These are phyloP conservation scores for Curvularia eragrostidis DNA, from an alignment of 2,329 filamentous ascomycete species.

Conservation along the genomic window DNA sequence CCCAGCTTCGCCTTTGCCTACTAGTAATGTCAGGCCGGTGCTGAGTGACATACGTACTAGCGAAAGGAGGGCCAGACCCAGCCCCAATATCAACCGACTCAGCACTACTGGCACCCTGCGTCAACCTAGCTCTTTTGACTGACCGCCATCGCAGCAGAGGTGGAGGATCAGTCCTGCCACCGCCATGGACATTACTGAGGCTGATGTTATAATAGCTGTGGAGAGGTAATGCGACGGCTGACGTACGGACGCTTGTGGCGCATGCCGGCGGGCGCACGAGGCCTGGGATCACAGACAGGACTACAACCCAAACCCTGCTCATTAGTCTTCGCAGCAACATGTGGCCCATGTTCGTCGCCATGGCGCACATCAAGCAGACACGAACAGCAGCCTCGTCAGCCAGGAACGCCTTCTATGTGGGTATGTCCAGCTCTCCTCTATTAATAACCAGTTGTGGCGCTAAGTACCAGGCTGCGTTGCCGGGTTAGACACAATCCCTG, in stretches of 20 bases:
- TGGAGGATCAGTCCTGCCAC: neutral
- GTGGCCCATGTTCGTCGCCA: neutral
- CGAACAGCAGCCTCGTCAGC: neutral
- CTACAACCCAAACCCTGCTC: neutral
- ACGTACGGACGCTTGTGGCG: slow-evolving; percentile 1
- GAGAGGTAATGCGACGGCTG: slow-evolving; percentile 28
- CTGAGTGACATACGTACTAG: neutral
- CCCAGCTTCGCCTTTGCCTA: neutral
- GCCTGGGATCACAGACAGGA: neutral
- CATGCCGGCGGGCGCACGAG: neutral
- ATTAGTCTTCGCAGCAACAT: neutral
- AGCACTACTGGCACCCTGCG: slow-evolving; percentile 22
- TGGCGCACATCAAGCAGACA: neutral
- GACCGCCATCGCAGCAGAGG: slow-evolving; percentile 20
- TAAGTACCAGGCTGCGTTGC: slow-evolving; percentile 7
- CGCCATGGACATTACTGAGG: slow-evolving; percentile 24
- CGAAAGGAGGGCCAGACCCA: slow-evolving; percentile 25
- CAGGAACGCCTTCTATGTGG: neutral
- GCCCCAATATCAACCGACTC: slow-evolving; percentile 26
- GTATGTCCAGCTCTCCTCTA: slow-evolving; percentile 7
- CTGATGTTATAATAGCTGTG: slow-evolving; percentile 31
- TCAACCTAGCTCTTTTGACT: slow-evolving; percentile 22
- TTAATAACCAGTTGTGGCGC: slow-evolving; percentile 13
- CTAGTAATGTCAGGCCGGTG: neutral
- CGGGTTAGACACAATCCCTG: slow-evolving; percentile 15